These are phyloP conservation scores for Myxozyma neotropica DNA, from an alignment of 805 yeast species.

Conservation along the genomic window DNA sequence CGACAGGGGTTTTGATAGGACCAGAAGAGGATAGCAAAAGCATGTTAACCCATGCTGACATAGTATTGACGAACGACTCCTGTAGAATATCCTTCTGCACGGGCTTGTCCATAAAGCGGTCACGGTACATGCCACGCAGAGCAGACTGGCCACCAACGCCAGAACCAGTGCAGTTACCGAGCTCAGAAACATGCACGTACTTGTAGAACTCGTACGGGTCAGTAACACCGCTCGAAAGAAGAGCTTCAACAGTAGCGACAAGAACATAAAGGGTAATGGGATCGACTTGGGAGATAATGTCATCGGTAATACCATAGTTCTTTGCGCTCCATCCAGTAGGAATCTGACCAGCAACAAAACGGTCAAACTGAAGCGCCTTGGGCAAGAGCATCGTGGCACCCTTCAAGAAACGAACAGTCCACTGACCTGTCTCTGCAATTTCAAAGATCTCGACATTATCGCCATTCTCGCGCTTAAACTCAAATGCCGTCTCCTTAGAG, in stretches of 20 bases:
- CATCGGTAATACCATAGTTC: slow-evolving; percentile 93
- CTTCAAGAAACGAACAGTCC: slow-evolving; percentile 83
- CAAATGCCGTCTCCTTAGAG: slow-evolving; percentile 92
- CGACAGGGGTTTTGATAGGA: slow-evolving; percentile 99
- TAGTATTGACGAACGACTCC: slow-evolving; percentile 97
- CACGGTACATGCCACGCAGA: slow-evolving; percentile 95
- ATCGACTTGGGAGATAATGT: slow-evolving; percentile 90
- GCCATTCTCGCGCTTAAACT: slow-evolving; percentile 91
- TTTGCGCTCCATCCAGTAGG: slow-evolving; percentile 99
- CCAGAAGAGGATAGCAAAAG: slow-evolving; percentile 94
- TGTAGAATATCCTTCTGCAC: slow-evolving; percentile 97
- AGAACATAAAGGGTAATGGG: slow-evolving; percentile 90
- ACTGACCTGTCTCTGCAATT: slow-evolving; percentile 87
- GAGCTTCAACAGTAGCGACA: slow-evolving; percentile 94
- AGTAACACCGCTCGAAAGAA: slow-evolving; percentile 89
- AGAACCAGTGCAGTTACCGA: slow-evolving; percentile 99
- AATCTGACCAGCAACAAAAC: slow-evolving; percentile 81
- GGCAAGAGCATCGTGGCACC: slow-evolving; percentile 92
- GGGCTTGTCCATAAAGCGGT: slow-evolving; percentile 87
- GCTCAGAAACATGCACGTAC: slow-evolving; percentile 96
- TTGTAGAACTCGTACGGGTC: slow-evolving; percentile 99
- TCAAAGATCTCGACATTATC: slow-evolving; percentile 91
- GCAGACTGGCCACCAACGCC: slow-evolving; percentile 99
- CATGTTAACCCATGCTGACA: slow-evolving; percentile 99
- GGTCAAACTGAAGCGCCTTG: slow-evolving; percentile 69